A percentile compares a stretch with the other conserved stretches of the same genome.
Evolutionary conservation across 257 asterid species (phyloP).

Genomic region (Solanum chmielewskii): DNA sequence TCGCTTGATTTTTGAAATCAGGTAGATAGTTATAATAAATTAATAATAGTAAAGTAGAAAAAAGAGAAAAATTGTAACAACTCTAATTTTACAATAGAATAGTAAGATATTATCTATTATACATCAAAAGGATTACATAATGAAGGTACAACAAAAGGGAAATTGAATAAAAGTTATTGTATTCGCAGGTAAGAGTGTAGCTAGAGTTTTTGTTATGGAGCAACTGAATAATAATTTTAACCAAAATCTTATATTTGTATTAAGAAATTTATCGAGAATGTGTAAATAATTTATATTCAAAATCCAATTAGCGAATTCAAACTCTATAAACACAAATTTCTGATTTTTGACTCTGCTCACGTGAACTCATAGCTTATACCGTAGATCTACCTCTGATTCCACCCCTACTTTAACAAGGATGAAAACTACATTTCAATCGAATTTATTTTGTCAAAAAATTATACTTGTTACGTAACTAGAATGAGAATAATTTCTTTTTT

Average conservation of each 20-base stretch:
- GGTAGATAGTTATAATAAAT: too few species aligned
- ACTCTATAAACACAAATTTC: not conserved
- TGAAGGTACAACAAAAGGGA: too few species aligned
- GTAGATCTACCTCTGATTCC: not conserved
- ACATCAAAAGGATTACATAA: not conserved
- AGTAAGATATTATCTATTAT: not conserved
- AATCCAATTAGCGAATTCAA: not conserved
- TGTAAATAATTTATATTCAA: too few species aligned
- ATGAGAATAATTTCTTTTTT: not conserved
- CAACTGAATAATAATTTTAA: too few species aligned
- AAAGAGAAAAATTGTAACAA: not conserved
- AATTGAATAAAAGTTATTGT: not conserved
- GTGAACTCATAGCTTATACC: too few species aligned
- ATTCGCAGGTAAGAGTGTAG: not conserved
- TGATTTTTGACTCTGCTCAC: too few species aligned
- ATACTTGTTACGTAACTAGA: not conserved
- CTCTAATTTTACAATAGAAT: too few species aligned
- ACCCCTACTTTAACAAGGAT: not conserved
- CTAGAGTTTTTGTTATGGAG: not conserved
- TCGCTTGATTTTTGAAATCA: not conserved
- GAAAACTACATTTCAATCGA: not conserved
- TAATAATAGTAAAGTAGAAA: too few species aligned
- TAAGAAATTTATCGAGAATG: not conserved
- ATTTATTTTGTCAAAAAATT: not conserved
- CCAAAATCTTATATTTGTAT: too few species aligned